Evolutionary conservation across 2,329 filamentous ascomycete genomes (phyloP).

Genomic region (Aspergillus fumigatus): DNA sequence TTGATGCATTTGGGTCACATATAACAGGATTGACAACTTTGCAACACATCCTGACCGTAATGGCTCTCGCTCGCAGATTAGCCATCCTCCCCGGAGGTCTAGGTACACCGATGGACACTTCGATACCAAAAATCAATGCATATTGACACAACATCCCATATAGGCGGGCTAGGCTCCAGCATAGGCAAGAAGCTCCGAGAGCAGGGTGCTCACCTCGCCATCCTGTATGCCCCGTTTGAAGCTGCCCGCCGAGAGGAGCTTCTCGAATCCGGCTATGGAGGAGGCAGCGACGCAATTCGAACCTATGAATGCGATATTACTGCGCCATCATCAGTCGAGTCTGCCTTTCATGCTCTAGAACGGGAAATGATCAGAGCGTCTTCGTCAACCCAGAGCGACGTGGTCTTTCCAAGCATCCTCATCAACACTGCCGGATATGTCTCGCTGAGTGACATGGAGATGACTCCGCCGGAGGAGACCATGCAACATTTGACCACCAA

Average conservation of each 20-base stretch:
- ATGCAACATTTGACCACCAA: constrained; percentile 41
- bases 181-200: constrained; percentile 40
- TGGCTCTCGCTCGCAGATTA: constrained; percentile 37
- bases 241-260: constrained; percentile 33
- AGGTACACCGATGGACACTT: constrained; percentile 24
- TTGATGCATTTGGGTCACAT: too few relatives aligned
- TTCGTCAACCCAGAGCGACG: constrained; percentile 14
- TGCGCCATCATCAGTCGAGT: constrained; percentile 42
- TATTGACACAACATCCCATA: constrained; percentile 1
- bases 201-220: constrained; percentile 41
- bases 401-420: constrained; percentile 35
- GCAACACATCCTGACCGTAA: constrained; percentile 5
- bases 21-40: too few relatives aligned
- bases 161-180: constrained; percentile 41
- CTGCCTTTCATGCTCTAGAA: constrained; percentile 37
- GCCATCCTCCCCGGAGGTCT: constrained; percentile 43
- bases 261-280: constrained; percentile 34
- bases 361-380: constrained; percentile 17
- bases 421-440: constrained; percentile 45
- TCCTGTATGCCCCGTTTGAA: constrained; percentile 47
- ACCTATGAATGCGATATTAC: constrained; percentile 47
- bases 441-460: constrained; percentile 41
- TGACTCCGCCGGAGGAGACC: constrained; percentile 30
- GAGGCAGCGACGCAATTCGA: constrained; percentile 21
- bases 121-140: constrained; percentile 11